These are phyloP conservation scores for Epichloe sylvatica DNA, from an alignment of 2,329 filamentous ascomycete species.

Conservation along the genomic window DNA sequence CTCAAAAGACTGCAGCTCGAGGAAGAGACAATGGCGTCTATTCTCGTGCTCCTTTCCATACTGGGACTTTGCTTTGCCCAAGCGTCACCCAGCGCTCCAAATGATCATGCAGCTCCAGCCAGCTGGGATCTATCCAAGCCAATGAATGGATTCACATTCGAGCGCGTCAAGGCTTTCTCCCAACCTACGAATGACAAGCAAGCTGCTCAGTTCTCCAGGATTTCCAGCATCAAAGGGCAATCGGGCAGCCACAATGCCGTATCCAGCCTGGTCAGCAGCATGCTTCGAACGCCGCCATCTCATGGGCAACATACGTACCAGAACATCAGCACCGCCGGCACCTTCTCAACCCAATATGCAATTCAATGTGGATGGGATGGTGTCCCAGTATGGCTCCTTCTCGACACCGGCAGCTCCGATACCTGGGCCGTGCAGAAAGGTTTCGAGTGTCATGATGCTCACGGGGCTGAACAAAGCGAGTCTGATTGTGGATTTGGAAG, in stretches of 20 bases:
- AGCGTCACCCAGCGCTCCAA: not conserved
- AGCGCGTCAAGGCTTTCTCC: constrained; percentile 18
- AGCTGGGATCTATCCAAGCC: constrained; percentile 22
- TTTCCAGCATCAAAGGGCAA: constrained; percentile 17
- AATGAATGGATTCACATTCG: constrained; percentile 25
- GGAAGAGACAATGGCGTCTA: not conserved
- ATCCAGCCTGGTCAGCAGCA: constrained; percentile 16
- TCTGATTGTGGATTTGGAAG: constrained; percentile 28
- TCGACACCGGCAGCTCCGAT: constrained; percentile 39
- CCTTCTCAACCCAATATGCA: constrained; percentile 28
- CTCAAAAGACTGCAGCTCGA: not conserved
- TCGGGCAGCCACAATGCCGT: constrained; percentile 14
- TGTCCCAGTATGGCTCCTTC: constrained; percentile 25
- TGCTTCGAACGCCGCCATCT: constrained; percentile 8
- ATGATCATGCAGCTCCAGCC: not conserved
- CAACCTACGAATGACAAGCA: constrained; percentile 15
- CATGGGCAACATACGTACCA: constrained; percentile 16
- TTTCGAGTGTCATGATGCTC: constrained; percentile 28
- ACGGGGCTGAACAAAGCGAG: constrained; percentile 18
- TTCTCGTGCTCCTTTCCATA: constrained; percentile 1
- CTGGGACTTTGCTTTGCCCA: constrained; percentile 5
- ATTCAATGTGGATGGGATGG: constrained; percentile 27
- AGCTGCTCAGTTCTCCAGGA: constrained; percentile 19
- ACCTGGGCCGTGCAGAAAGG: constrained; percentile 31
- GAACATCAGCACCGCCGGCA: constrained; percentile 24